Percentiles rank a stretch among this genome's conserved stretches.
Conservation (phyloP, 1,284 basidiomycete species). For the Apiotrichum veenhuisii region DNA sequence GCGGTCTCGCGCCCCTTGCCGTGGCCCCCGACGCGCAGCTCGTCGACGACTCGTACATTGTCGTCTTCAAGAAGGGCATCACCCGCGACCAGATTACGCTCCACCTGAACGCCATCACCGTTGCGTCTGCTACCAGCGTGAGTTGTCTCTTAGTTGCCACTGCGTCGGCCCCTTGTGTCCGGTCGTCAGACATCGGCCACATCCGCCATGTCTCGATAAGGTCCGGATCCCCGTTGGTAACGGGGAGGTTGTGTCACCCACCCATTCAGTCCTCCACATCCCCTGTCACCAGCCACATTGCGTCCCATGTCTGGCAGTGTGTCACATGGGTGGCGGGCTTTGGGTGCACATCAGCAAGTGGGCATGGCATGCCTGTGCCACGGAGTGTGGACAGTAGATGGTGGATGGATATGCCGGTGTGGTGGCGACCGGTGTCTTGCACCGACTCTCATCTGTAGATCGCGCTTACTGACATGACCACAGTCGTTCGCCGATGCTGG, state of each 20-base stretch:
- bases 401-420: background rate
- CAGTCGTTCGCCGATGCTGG: conserved; percentile 42
- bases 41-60: conserved; percentile 86
- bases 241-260: background rate
- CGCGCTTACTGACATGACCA: background rate
- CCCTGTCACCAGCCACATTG: background rate
- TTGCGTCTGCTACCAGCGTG: conserved; percentile 35
- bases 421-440: background rate
- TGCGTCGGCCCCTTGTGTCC: background rate
- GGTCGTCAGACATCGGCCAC: conserved; percentile 1
- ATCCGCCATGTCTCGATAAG: conserved; percentile 1
- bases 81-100: conserved; percentile 60
- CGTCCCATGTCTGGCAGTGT: background rate
- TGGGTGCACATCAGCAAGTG: no score
- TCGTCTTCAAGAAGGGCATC: conserved; percentile 73
- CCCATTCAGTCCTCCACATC: background rate
- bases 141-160: conserved; percentile 50
- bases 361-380: no score
- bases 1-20: conserved; percentile 36
- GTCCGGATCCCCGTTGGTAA: background rate
- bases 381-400: background rate
- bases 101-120: conserved; percentile 56
- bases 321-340: background rate
- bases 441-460: background rate
- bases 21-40: conserved; percentile 45